Base-by-base conservation (phyloP, 2,329 filamentous ascomycete species). In the Fusarium cyanostomum region DNA sequence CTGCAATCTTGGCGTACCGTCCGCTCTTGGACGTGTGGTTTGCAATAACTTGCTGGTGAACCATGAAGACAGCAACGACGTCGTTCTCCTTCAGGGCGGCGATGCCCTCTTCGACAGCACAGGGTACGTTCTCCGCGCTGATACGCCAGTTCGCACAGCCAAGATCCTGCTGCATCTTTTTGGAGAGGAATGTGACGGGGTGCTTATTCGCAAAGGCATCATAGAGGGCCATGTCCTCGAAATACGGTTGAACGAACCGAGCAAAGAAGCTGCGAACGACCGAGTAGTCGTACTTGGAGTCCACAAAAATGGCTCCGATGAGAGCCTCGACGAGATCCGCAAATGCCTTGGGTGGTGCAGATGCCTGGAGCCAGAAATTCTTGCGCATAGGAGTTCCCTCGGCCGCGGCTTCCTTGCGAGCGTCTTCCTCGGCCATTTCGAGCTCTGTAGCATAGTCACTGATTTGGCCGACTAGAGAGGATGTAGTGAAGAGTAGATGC, bases 311-410 rank as follows among this genome's bases (percentile, higher is more conserved):
- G 16, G 94, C 94, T 2, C 93, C 95, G 3, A 97, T 79, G 69
- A 93, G 95, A 0, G 94, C 87, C 80, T 99, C 95, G 4, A 98
- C 82, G 33, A 97, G 86, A 74, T 99, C 95, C 0, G 94, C 87
- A 7, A 98, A 85, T 50, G 79, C 83, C 70, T 95, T 95, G 8
- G 91, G 91, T 2, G 90, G 88, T 35, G 85, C 81, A 13, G 80
- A 81, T 9, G 84, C 82, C 11, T 81, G 78, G 26, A 86, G 81
- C 92, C 92, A 95, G 74, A 89, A 94, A 76, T 92, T 86, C 41
- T 74, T 75, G 3, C 79, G 80, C 9, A 73, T 72, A 1, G 64
- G 68, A 4, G 71, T 67, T 0, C 67, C 68, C 2, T 54, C 70
- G 4, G 70, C 68, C 51, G 79, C 72, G 4, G 79, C 79, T 3